These are phyloP conservation scores for Ceratocystis colombiana DNA, from an alignment of 2,329 filamentous ascomycete species.

Conservation along the genomic window DNA sequence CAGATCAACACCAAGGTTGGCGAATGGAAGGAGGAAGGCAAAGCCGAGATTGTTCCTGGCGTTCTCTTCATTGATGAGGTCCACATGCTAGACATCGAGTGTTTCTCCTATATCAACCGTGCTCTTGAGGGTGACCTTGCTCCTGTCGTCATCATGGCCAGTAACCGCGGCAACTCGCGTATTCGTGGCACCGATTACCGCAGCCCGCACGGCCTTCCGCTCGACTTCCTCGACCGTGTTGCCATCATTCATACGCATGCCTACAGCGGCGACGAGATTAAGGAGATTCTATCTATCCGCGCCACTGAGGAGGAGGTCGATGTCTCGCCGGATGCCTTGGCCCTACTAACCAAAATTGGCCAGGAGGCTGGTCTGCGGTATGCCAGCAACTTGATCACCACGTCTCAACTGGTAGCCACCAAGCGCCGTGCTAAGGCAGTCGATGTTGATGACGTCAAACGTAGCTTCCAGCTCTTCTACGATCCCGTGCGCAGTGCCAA, in stretches of 20 bases:
- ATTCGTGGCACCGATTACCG: constrained; percentile 91
- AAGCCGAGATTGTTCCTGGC: constrained; percentile 93
- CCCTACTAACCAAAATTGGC: constrained; percentile 89
- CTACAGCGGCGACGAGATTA: constrained; percentile 75
- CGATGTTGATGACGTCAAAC: constrained; percentile 76
- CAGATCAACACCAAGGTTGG: constrained; percentile 99
- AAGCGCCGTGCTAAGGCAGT: constrained; percentile 83
- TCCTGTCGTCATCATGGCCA: constrained; percentile 98
- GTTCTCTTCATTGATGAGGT: constrained; percentile 98
- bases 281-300: constrained; percentile 83
- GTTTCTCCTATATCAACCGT: constrained; percentile 97
- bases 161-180: constrained; percentile 82
- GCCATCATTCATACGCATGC: constrained; percentile 91
- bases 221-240: constrained; percentile 92
- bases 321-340: constrained; percentile 76
- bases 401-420: constrained; percentile 73
- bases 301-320: constrained; percentile 96
- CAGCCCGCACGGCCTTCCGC: constrained; percentile 83
- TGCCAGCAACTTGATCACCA: constrained; percentile 95
- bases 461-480: constrained; percentile 89
- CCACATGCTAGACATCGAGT: constrained; percentile 99
- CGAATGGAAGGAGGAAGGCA: constrained; percentile 99
- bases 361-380: constrained; percentile 86
- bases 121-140: constrained; percentile 90
- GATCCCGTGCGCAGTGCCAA: constrained; percentile 79